These are phyloP conservation scores for Coemansia sp. DNA, from an alignment of 192 early-diverging fungal species.

Conservation along the genomic window DNA sequence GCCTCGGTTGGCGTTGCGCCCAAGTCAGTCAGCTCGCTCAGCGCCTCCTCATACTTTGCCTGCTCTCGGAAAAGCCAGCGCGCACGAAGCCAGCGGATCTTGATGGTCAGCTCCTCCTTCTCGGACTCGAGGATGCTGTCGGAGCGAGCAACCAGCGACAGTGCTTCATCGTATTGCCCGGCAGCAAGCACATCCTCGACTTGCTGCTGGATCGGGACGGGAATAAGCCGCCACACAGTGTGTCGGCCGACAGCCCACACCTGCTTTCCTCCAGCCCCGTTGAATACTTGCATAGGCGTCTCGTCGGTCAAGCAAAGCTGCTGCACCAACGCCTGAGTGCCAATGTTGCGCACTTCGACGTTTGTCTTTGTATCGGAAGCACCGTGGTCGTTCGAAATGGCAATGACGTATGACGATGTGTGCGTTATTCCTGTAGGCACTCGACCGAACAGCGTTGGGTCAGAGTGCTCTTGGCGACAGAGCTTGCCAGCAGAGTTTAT, in stretches of 20 bases:
- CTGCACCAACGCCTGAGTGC: constrained; percentile 81
- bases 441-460: constrained; percentile 46
- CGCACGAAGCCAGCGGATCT: constrained; percentile 68
- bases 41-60: constrained; percentile 64
- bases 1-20: constrained; percentile 66
- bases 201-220: constrained; percentile 55
- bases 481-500: constrained; percentile 53
- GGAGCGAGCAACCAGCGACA: constrained; percentile 74
- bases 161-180: constrained; percentile 72
- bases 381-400: constrained; percentile 23
- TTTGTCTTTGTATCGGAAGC: constrained; percentile 30
- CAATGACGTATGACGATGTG: constrained; percentile 51
- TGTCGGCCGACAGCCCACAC: constrained; percentile 68
- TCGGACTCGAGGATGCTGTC: constrained; percentile 72
- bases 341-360: constrained; percentile 87
- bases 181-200: constrained; percentile 73
- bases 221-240: constrained; percentile 75
- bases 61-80: constrained; percentile 68
- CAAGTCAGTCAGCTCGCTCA: constrained; percentile 68
- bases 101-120: constrained; percentile 63
- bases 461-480: constrained; percentile 43
- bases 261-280: constrained; percentile 71
- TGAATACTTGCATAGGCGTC: constrained; percentile 48
- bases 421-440: constrained; percentile 47
- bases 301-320: constrained; percentile 67